Evolutionary conservation across 2,329 filamentous ascomycete genomes (phyloP), one percentile per base, ranked within the genome.

Genomic region (Penicillium sp.): DNA sequence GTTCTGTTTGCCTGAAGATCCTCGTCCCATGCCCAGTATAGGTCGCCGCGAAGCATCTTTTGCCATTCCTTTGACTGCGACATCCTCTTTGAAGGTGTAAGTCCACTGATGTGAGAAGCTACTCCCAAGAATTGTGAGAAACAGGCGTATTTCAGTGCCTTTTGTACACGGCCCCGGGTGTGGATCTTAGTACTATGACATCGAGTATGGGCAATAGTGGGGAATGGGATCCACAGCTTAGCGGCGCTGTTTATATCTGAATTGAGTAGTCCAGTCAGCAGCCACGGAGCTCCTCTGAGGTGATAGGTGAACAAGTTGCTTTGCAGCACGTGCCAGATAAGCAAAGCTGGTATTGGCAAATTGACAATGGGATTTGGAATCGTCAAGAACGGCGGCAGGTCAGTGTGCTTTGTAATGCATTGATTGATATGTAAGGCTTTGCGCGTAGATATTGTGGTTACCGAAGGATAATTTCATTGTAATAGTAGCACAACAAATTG

Each of bases 31-130:
- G 65, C 56, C 59, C 42, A 60, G 49, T 66, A 69, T 9, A 65
- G 57, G 60, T 68, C 66, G 1, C 65, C 65, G 15, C 61, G 63
- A 39, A 68, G 54, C 65, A 68, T 67, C 32, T 65, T 68, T 34
- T 60, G 50, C 65, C 65, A 67, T 58, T 69, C 64, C 47, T 66
- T 66, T 27, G 65, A 68, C 10, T 60, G 52, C 6, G 58, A 38
- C 60, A 66, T 66, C 1, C 16, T 27, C 9, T 2, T 15, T 37
- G 7, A 1, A 32, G n/a, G 6, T 34, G 13, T 18, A 6, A 9
- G 18, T 27, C 13, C 23, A 7, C 10, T 3, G 4, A 18, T 12
- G 1, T 15, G 16, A 25, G 21, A 10, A 41, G 15, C 34, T 12
- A 38, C 29, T 13, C 27, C 9, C 8, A 8, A 35, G 6, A 8